Evolutionary conservation across 164 flowering plant genomes (phyloP), one percentile per base, ranked within the genome.

Genomic region (Piper betle): DNA sequence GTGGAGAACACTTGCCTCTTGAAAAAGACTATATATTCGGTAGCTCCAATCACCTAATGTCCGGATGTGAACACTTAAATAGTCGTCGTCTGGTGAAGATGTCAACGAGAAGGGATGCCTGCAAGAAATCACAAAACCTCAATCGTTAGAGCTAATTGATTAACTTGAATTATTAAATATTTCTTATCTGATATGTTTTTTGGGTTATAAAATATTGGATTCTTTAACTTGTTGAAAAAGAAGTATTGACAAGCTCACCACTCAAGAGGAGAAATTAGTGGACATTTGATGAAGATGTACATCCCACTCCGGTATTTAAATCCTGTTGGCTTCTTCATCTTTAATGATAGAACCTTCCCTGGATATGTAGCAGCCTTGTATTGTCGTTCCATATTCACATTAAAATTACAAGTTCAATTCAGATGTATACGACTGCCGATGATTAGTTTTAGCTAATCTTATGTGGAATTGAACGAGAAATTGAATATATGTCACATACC

Each of bases 61-160:
- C 61, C 85, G 71, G 6, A 81, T 68, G 62, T 81, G 85, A 39
- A 79, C 72, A 18, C 75, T 73, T 3, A 81, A 62, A 69, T 61
- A 46, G 48, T 71, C 70, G 4, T 79, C 82, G 53, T 64, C 68
- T 17, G 82, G 82, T 63, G 71, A 81, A 12, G 82, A 79, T 53
- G 85, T 81, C 42, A 81, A 57, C 17, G 84, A 80, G 60, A 74
- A 78, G 6, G 81, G 81, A 63, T 80, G 84, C 84, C 83, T 80
- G 54, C 53, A 65, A n/a, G 50, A 46, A 25, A 54, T 39, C 5
- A 59, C 40, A 38, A 58, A 12, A 61, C 16, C 18, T 18, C 4
- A 54, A 16, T 18, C 10, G 6, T 10, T 15, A 25, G 17, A 19
- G 5, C 20, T 54, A 20, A 6, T 54, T 20, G 16, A 10, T 20